Evolutionary conservation across 352 stramenopile genomes (phyloP).

Genomic region (Phytophthora fragariaefolia): DNA sequence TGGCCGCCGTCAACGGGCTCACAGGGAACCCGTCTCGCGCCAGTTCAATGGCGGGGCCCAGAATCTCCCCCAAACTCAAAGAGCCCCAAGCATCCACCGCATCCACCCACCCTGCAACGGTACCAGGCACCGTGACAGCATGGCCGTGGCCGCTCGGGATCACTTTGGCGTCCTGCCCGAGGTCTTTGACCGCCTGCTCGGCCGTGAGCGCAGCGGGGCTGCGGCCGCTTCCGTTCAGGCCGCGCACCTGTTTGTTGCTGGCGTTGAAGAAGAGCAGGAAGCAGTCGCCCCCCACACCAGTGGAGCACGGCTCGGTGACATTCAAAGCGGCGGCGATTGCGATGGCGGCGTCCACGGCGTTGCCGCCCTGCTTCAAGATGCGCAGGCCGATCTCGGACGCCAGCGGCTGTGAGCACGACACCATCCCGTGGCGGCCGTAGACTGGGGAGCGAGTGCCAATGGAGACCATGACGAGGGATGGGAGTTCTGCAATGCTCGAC

Average conservation of each 20-base stretch:
- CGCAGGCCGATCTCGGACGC: conserved; percentile 93
- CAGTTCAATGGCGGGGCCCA: conserved; percentile 91
- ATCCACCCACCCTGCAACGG: conserved; percentile 94
- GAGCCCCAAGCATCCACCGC: conserved; percentile 86
- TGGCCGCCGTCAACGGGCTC: conserved; percentile 83
- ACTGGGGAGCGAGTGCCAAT: conserved; percentile 88
- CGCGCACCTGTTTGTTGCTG: conserved; percentile 77
- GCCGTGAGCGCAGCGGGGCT: conserved; percentile 85
- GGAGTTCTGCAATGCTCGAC: background rate
- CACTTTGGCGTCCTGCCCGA: conserved; percentile 37
- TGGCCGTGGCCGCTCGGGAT: conserved; percentile 70
- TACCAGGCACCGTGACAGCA: conserved; percentile 90
- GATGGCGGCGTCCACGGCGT: conserved; percentile 94
- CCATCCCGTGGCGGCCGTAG: conserved; percentile 90
- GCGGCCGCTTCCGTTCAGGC: conserved; percentile 94
- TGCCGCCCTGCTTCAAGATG: conserved; percentile 91
- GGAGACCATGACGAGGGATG: conserved; percentile 40
- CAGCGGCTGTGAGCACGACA: conserved; percentile 94
- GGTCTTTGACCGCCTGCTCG: conserved; percentile 60
- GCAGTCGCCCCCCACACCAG: conserved; percentile 92
- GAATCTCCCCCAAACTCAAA: conserved; percentile 83
- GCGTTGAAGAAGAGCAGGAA: conserved; percentile 97
- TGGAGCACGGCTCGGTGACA: conserved; percentile 80
- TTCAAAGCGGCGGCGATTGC: conserved; percentile 62
- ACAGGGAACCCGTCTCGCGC: conserved; percentile 95